phyloP scores from a whole-genome alignment of 352 stramenopile species.

The Peronosclerospora sorghi region DNA sequence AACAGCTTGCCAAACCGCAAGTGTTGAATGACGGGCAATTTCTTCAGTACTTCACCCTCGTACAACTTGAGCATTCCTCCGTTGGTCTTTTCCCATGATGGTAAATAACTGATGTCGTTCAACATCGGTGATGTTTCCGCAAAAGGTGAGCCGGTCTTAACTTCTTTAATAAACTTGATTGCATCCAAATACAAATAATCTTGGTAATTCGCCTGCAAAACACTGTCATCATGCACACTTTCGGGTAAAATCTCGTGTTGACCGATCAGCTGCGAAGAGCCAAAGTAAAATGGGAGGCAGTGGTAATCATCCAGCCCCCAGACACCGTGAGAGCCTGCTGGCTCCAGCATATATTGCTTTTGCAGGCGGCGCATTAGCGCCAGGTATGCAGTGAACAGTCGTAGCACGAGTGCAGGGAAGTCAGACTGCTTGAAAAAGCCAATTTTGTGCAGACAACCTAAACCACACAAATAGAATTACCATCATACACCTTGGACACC shows the following conservation, averaged over 20 bases:
- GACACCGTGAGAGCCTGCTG: slow-evolving; percentile 96
- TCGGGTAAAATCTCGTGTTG: slow-evolving; percentile 60
- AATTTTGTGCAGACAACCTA: slow-evolving; percentile 84
- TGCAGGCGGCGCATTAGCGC: slow-evolving; percentile 90
- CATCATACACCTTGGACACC: not conserved
- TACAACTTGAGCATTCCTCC: slow-evolving; percentile 86
- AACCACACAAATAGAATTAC: slow-evolving; percentile 4
- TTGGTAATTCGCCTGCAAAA: slow-evolving; percentile 44
- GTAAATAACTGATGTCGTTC: slow-evolving; percentile 85
- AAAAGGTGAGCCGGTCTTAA: slow-evolving; percentile 87
- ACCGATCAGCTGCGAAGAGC: slow-evolving; percentile 89
- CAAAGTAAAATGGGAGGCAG: slow-evolving; percentile 97
- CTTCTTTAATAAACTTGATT: slow-evolving; percentile 87
- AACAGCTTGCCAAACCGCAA: slow-evolving; percentile 94
- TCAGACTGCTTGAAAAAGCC: slow-evolving; percentile 80
- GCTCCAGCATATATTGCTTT: slow-evolving; percentile 96
- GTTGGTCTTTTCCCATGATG: slow-evolving; percentile 89
- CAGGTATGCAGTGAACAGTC: slow-evolving; percentile 90
- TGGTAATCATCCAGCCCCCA: slow-evolving; percentile 99
- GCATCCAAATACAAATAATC: slow-evolving; percentile 91
- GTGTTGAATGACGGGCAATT: slow-evolving; percentile 97
- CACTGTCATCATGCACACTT: slow-evolving; percentile 57
- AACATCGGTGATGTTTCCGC: slow-evolving; percentile 91
- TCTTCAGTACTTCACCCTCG: slow-evolving; percentile 95
- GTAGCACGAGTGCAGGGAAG: slow-evolving; percentile 81